These are phyloP conservation scores for Rhizoclosmatium sp. DNA, from an alignment of 192 early-diverging fungal species.

Conservation along the genomic window DNA sequence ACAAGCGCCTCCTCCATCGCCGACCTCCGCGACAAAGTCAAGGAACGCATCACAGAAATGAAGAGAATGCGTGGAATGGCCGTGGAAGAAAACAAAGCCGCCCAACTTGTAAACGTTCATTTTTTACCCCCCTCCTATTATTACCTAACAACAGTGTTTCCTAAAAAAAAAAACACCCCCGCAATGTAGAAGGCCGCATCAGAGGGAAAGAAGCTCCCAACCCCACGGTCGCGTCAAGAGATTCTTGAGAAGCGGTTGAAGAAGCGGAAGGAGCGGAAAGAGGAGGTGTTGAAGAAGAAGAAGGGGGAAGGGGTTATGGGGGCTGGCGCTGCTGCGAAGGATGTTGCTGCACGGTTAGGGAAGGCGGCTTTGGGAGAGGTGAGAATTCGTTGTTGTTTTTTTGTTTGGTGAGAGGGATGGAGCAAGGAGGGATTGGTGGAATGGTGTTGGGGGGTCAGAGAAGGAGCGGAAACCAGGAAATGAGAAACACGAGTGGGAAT, in stretches of 20 bases:
- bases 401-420: too few species aligned
- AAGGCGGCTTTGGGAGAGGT: slow-evolving; percentile 31
- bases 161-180: not conserved
- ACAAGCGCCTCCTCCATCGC: not conserved
- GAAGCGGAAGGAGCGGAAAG: slow-evolving; percentile 63
- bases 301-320: slow-evolving; percentile 58
- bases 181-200: not conserved
- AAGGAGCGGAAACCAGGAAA: too few species aligned
- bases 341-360: slow-evolving; percentile 41
- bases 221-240: slow-evolving; percentile 69
- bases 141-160: too few species aligned
- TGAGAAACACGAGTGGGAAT: too few species aligned
- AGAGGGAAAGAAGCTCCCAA: slow-evolving; percentile 14
- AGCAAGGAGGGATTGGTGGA: too few species aligned
- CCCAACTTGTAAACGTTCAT: not conserved
- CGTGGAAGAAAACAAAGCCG: slow-evolving; percentile 30
- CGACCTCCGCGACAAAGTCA: slow-evolving; percentile 27
- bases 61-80: slow-evolving; percentile 41
- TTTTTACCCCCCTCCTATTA: not conserved
- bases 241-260: slow-evolving; percentile 78
- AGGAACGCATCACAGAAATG: slow-evolving; percentile 24
- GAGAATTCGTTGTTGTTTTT: not conserved
- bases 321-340: slow-evolving; percentile 57
- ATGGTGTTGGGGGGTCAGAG: too few species aligned
- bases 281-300: slow-evolving; percentile 65